Evolutionary conservation across 768 basidiomycete species (phyloP).

Genomic region (Leucosporidium scottii): DNA sequence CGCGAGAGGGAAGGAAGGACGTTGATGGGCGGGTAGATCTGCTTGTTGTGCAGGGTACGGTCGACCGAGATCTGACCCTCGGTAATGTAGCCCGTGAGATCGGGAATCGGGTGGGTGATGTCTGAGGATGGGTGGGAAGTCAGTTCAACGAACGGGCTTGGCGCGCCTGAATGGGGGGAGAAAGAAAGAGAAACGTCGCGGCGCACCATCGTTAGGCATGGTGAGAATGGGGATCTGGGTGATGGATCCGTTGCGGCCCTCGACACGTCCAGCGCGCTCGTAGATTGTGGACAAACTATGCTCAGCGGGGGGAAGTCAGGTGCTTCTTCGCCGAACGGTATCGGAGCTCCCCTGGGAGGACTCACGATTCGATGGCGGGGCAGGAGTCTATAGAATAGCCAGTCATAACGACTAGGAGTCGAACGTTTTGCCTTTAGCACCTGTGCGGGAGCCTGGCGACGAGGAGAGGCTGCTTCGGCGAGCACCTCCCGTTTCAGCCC

Average conservation of each 20-base stretch:
- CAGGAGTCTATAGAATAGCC: too few relatives aligned
- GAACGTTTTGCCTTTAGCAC: too few relatives aligned
- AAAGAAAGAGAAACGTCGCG: slow-evolving; percentile 4
- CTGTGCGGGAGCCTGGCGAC: too few relatives aligned
- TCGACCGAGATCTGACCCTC: slow-evolving; percentile 99
- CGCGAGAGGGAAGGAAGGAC: slow-evolving; percentile 96
- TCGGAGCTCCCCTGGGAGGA: too few relatives aligned
- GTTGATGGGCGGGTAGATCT: slow-evolving; percentile 99
- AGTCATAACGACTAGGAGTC: too few relatives aligned
- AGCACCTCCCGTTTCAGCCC: too few relatives aligned
- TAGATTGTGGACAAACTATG: slow-evolving; percentile 74
- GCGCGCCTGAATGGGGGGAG: background rate
- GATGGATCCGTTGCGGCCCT: slow-evolving; percentile 97
- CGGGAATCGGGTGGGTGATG: slow-evolving; percentile 99
- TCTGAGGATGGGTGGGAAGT: slow-evolving; percentile 50
- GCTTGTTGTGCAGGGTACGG: slow-evolving; percentile 89
- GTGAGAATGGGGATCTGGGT: slow-evolving; percentile 99
- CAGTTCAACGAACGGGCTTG: background rate
- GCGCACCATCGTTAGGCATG: slow-evolving; percentile 97
- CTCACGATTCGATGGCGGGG: too few relatives aligned
- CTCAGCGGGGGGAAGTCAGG: too few relatives aligned
- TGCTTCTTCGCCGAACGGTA: too few relatives aligned
- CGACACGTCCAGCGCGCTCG: slow-evolving; percentile 95
- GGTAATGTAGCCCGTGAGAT: slow-evolving; percentile 98
- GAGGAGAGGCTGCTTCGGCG: too few relatives aligned